These are phyloP conservation scores for Epichloe scottii DNA, from an alignment of 2,329 filamentous ascomycete species.

Conservation along the genomic window DNA sequence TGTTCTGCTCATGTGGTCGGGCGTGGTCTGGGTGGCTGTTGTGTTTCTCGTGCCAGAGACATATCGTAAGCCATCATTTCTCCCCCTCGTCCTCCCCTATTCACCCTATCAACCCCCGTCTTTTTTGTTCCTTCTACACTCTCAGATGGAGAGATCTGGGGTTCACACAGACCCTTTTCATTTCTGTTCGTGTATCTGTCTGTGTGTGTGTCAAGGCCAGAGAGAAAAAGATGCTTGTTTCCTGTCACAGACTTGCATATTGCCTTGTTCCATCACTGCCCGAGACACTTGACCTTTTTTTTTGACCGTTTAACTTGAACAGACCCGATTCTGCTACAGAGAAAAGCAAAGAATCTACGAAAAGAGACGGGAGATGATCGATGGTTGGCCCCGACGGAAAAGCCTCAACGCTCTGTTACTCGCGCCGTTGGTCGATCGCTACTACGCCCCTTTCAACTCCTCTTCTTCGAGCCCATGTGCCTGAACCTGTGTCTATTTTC, in stretches of 20 bases:
- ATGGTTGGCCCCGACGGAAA: constrained; percentile 70
- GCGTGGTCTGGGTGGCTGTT: constrained; percentile 50
- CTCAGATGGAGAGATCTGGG: neutral
- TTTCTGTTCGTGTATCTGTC: neutral
- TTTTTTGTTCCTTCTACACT: neutral
- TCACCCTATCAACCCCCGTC: neutral
- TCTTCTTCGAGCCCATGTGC: constrained; percentile 76
- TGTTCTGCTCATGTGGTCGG: constrained; percentile 70
- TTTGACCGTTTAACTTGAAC: neutral
- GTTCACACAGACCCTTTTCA: neutral
- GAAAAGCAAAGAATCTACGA: constrained; percentile 58
- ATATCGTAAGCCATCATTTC: constrained; percentile 41
- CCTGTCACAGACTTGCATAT: neutral
- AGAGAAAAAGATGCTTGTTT: neutral
- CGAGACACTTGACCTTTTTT: neutral
- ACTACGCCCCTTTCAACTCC: constrained; percentile 63
- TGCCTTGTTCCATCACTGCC: neutral
- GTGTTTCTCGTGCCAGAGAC: constrained; percentile 73
- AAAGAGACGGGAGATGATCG: constrained; percentile 65
- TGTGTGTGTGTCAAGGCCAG: neutral
- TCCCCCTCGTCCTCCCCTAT: too few species aligned
- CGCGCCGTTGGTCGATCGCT: constrained; percentile 47
- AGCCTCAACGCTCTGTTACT: constrained; percentile 52
- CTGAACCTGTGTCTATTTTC: constrained; percentile 71
- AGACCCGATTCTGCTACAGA: constrained; percentile 57